These are phyloP conservation scores for Dendrothele bispora DNA, from an alignment of 768 basidiomycete species.

Conservation along the genomic window DNA sequence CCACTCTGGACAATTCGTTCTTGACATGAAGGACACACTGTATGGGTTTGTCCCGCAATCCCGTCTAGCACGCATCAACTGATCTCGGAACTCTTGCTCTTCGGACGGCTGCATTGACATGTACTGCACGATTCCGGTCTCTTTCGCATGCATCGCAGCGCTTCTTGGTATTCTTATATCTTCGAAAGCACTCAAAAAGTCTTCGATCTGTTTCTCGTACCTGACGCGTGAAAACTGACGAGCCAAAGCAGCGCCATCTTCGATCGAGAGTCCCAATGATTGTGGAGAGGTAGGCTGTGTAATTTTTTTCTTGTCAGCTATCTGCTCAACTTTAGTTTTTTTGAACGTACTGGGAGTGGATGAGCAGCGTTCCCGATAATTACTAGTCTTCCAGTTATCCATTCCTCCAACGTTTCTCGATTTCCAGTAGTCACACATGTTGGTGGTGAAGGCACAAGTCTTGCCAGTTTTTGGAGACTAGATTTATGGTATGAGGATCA, in stretches of 20 bases:
- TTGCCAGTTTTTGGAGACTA: constrained; percentile 38
- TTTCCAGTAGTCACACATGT: constrained; percentile 38
- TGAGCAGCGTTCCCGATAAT: constrained; percentile 58
- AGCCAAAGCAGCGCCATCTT: constrained; percentile 62
- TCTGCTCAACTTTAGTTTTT: neutral
- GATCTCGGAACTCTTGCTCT: constrained; percentile 42
- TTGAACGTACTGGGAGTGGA: constrained; percentile 47
- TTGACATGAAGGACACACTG: neutral
- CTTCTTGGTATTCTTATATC: constrained; percentile 53
- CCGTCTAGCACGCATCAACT: constrained; percentile 29
- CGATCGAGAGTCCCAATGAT: constrained; percentile 49
- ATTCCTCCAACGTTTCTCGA: constrained; percentile 44
- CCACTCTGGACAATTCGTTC: constrained; percentile 29
- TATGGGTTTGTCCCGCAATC: constrained; percentile 4
- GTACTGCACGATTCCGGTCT: constrained; percentile 43
- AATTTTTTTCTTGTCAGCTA: neutral
- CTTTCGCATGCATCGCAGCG: constrained; percentile 38
- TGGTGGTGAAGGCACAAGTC: constrained; percentile 31
- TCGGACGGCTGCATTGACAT: constrained; percentile 41
- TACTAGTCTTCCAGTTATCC: constrained; percentile 48
- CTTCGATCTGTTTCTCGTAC: constrained; percentile 46
- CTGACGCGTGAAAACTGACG: constrained; percentile 58
- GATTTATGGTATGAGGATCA: constrained; percentile 1
- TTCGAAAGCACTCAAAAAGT: constrained; percentile 54
- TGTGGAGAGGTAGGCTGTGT: constrained; percentile 51